These are phyloP conservation scores for Obelidium mucronatum DNA, from an alignment of 192 early-diverging fungal species.

Conservation along the genomic window DNA sequence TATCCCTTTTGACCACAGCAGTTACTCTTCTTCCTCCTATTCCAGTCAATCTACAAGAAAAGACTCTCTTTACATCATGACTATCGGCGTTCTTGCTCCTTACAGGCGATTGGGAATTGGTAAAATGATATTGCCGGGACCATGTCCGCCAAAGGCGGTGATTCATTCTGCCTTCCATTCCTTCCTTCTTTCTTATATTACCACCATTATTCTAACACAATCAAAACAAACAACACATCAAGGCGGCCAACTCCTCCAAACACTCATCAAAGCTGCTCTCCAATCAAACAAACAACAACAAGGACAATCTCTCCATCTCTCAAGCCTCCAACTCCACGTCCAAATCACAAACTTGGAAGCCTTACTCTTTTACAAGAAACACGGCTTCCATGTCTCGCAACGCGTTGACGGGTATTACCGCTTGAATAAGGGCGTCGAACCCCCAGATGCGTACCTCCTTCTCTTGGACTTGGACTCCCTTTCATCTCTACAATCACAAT, in stretches of 20 bases:
- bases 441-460: slow-evolving; percentile 77
- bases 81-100: slow-evolving; percentile 86
- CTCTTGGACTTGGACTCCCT: slow-evolving; percentile 10
- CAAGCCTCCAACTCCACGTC: slow-evolving; percentile 80
- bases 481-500: no score
- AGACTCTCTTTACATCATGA: slow-evolving; percentile 85
- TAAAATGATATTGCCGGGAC: no score
- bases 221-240: no score
- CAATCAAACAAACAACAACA: no score
- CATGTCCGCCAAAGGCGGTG: no score
- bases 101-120: slow-evolving; percentile 84
- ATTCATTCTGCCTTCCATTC: slow-evolving; percentile 62
- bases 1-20: not conserved
- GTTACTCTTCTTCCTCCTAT: slow-evolving; percentile 5
- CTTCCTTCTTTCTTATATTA: no score
- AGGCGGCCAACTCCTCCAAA: no score
- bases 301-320: no score
- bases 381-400: slow-evolving; percentile 70
- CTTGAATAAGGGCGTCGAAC: slow-evolving; percentile 73
- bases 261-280: no score
- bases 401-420: slow-evolving; percentile 78
- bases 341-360: slow-evolving; percentile 84
- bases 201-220: no score
- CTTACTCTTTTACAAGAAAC: slow-evolving; percentile 80
- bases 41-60: not conserved